Base-by-base conservation (phyloP, 805 yeast genomes). In the Zygotorulaspora florentina region DNA sequence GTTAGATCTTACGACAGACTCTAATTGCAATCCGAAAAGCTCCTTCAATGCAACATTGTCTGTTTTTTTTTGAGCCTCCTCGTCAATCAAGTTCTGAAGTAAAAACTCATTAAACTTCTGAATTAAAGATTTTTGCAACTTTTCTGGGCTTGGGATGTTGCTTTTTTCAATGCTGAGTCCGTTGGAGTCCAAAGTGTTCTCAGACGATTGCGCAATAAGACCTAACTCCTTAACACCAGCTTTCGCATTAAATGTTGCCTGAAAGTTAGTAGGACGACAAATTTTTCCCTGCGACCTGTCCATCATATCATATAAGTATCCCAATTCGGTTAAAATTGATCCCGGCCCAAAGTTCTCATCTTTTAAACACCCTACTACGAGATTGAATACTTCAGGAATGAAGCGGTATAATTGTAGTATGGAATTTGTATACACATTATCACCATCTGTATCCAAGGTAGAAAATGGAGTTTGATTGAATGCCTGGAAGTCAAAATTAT, bases 221-320 rank as follows among this genome's bases (percentile, higher is more conserved):
- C 82, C 83, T 26, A 76, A 59, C 3, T 69, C 68, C 15, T 67
- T 59, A 0, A 87, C 86, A 27, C 52, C 54, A 4, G 77, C 78
- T 1, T 72, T 62, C 1, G 73, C 61, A 8, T 72, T 69, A 33
- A 85, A 59, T 3, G 79, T 62, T 29, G 72, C 68, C 53, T 81
- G 83, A 58, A 91, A 88, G 60, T 93, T 93, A 1, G 89, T 72
- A 0, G 96, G 84, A 33, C 87, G 79, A 56, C 91, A 88, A 54
- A 85, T 87, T 31, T 77, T 76, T 0, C 95, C 93, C 11, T 75
- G 67, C 0, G 96, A 88, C 61, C 87, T 86, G 35, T 75, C 75
- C 67, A 91, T 75, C 99, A 93, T 91, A 59, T 95, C 98, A 66
- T 80, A 87, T 11, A 95, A 68, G 52, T 88, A 87, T 0, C 96